Evolutionary conservation across 2,329 filamentous ascomycete genomes (phyloP), one percentile per base, ranked within the genome.

Genomic region (Ceratocystis lukuohia): DNA sequence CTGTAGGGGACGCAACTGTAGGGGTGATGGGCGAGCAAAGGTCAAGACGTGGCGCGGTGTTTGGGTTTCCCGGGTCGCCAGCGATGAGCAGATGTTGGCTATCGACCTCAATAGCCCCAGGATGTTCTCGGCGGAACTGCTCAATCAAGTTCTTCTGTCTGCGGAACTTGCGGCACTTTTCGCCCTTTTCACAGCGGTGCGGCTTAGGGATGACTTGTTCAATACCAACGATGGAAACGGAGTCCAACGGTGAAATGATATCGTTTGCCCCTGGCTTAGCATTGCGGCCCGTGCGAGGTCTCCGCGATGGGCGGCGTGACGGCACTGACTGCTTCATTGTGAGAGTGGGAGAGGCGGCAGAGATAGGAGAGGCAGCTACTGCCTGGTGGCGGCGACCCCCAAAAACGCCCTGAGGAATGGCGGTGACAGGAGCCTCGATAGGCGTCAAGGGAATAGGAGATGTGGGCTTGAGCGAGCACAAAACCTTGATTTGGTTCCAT

Each of bases 161-260:
- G 74, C 82, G 84, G 82, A 84, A 96, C 74, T 91, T 95, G 62
- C 84, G 80, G 75, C 92, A 96, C 71, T 88, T 86, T 75, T 94
- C 89, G 59, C 92, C 92, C 75, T 95, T 96, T 59, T 85, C 84
- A 77, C 92, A 96, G 66, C 82, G 82, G 76, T 96, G 92, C 17
- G 87, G 84, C 76, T 90, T 92, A 4, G 91, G 91, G 65, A 96
- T 82, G 65, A 94, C 79, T 75, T 96, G 90, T 76, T 96, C 91
- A 69, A 96, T 96, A 33, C 88, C 91, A 44, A 96, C 91, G 71
- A 96, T 96, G 0, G 91, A 96, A 3, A 94, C 87, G 0, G 90
- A 93, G 74, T 96, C 89, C 67, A 86, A 82, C 1, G 90, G 90
- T 1, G 87, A 87, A 73, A 94, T 87, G 61, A 84, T 77, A 71